phyloP scores from a whole-genome alignment of 805 yeast genomes.

The Metschnikowia drakensbergensis region DNA sequence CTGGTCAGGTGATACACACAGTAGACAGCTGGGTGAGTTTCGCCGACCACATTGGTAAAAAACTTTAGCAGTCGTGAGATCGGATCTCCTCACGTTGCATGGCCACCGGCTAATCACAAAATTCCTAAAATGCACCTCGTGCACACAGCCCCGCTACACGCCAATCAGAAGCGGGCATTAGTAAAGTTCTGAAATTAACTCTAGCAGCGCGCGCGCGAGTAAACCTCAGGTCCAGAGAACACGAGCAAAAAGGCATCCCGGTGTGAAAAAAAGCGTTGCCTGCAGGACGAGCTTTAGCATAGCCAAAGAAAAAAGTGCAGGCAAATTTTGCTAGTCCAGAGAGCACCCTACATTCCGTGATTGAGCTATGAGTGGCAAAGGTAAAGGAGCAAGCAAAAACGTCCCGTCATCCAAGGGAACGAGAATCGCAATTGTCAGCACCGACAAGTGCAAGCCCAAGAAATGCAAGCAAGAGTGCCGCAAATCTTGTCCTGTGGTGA shows the following conservation, averaged over 20 bases:
- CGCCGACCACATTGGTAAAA: no score
- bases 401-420: constrained; percentile 38
- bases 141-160: neutral
- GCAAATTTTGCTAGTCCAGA: neutral
- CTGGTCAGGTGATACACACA: neutral
- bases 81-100: neutral
- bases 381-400: constrained; percentile 15
- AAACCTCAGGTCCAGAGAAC: constrained; percentile 17
- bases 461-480: constrained; percentile 98
- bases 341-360: neutral
- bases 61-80: neutral
- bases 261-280: constrained; percentile 3
- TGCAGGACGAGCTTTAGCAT: neutral
- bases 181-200: constrained; percentile 24
- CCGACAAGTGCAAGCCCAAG: constrained; percentile 96
- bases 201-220: constrained; percentile 13
- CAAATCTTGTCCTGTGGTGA: constrained; percentile 95
- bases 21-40: no score
- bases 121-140: neutral
- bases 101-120: no score
- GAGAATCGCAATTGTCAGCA: constrained; percentile 94
- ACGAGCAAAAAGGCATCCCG: constrained; percentile 8
- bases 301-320: constrained; percentile 4
- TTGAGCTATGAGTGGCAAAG: constrained; percentile 19
- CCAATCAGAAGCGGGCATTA: constrained; percentile 23